Percentiles rank a stretch among this genome's conserved stretches.
Evolutionary conservation across 257 asterid species (phyloP).

Genomic region (Asclepias syriaca): DNA sequence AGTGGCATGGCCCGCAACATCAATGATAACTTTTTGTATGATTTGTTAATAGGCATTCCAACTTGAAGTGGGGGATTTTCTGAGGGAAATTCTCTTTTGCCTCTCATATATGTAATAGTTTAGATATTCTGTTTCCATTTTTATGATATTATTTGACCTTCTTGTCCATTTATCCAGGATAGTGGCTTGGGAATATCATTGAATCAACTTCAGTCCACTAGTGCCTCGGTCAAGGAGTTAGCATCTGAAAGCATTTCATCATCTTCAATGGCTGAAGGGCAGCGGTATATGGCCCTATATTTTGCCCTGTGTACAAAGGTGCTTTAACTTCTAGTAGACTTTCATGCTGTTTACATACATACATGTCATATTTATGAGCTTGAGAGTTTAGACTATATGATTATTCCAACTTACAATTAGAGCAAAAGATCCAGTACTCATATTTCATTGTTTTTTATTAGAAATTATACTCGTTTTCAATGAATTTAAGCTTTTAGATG

Average conservation of each 20-base stretch:
- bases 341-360: neutral
- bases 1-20: neutral
- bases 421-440: neutral
- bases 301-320: constrained; percentile 99
- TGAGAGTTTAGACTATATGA: neutral
- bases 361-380: neutral
- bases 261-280: constrained; percentile 60
- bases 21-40: neutral
- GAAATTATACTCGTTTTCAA: neutral
- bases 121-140: neutral
- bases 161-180: constrained; percentile 40
- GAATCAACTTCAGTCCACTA: constrained; percentile 36
- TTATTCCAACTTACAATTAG: neutral
- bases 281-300: constrained; percentile 80
- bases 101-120: neutral
- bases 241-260: constrained; percentile 45
- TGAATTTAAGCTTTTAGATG: too few species aligned
- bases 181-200: constrained; percentile 30
- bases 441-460: neutral
- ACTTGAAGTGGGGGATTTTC: neutral
- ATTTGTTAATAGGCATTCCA: neutral
- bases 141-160: constrained; percentile 3
- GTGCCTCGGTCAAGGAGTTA: constrained; percentile 33
- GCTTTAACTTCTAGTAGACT: neutral
- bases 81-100: neutral